phyloP scores from a whole-genome alignment of 768 basidiomycete genomes.

The Lentinula sp. region DNA sequence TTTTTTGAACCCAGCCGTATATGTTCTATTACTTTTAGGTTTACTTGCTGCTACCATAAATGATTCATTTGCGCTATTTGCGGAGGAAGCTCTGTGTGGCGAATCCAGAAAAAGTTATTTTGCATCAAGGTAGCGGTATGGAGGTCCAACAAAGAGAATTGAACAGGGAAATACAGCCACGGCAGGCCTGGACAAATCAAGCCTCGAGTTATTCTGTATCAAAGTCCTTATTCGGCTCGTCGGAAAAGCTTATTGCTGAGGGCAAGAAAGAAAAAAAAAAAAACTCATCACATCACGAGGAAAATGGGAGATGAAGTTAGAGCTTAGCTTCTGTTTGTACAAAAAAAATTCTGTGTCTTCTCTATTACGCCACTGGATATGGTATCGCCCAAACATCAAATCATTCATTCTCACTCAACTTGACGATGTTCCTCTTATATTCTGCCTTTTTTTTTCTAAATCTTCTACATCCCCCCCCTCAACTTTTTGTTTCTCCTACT shows the following conservation, averaged over 20 bases:
- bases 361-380: constrained; percentile 3
- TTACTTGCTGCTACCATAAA: neutral
- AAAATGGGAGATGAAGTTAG: neutral
- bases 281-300: neutral
- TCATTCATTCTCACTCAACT: neutral
- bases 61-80: constrained; percentile 2
- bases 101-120: neutral
- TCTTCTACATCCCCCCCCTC: neutral
- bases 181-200: neutral
- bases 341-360: neutral
- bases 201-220: neutral
- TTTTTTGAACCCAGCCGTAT: neutral
- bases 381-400: neutral
- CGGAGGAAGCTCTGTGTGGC: neutral
- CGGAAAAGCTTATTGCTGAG: neutral
- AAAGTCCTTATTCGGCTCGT: neutral
- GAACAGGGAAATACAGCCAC: neutral
- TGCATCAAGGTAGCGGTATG: neutral
- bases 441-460: neutral
- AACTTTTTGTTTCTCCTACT: neutral
- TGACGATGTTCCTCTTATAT: constrained; percentile 1
- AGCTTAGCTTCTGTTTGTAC: neutral
- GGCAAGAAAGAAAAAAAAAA: neutral
- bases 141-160: neutral
- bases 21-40: neutral